These are phyloP conservation scores for Lentinula sp. DNA, from an alignment of 768 basidiomycete genomes.

Conservation along the genomic window DNA sequence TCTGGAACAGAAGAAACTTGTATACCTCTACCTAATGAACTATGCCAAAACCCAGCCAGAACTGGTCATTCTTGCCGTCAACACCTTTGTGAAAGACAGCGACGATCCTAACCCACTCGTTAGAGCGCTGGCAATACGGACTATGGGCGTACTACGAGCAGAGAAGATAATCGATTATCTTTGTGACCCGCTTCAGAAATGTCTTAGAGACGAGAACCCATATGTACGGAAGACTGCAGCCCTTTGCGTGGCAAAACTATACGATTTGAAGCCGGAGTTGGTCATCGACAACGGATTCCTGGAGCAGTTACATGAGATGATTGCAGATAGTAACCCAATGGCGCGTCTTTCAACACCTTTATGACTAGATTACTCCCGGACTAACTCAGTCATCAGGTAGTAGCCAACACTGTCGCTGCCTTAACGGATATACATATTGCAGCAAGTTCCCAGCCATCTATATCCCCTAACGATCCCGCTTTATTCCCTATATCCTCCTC, in stretches of 20 bases:
- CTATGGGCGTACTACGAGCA: constrained; percentile 95
- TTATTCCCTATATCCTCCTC: constrained; percentile 79
- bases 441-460: constrained; percentile 49
- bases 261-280: constrained; percentile 93
- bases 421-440: constrained; percentile 87
- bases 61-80: constrained; percentile 97
- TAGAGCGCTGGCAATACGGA: constrained; percentile 92
- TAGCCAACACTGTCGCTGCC: constrained; percentile 93
- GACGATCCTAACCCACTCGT: constrained; percentile 97
- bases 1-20: constrained; percentile 99
- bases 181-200: constrained; percentile 90
- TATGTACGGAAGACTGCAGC: constrained; percentile 99
- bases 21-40: constrained; percentile 99
- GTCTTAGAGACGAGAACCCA: constrained; percentile 91
- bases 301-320: constrained; percentile 85
- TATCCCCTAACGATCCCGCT: constrained; percentile 52
- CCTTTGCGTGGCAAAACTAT: constrained; percentile 93
- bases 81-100: constrained; percentile 97
- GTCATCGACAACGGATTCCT: constrained; percentile 95
- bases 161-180: constrained; percentile 99
- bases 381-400: constrained; percentile 56
- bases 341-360: constrained; percentile 32
- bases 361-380: neutral
- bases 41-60: constrained; percentile 99
- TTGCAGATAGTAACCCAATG: constrained; percentile 96